Percentiles rank a stretch among this genome's conserved stretches.
These are phyloP conservation scores for Plasmodium vivax DNA, from an alignment of 169 alveolate genomes.

Conservation along the genomic window DNA sequence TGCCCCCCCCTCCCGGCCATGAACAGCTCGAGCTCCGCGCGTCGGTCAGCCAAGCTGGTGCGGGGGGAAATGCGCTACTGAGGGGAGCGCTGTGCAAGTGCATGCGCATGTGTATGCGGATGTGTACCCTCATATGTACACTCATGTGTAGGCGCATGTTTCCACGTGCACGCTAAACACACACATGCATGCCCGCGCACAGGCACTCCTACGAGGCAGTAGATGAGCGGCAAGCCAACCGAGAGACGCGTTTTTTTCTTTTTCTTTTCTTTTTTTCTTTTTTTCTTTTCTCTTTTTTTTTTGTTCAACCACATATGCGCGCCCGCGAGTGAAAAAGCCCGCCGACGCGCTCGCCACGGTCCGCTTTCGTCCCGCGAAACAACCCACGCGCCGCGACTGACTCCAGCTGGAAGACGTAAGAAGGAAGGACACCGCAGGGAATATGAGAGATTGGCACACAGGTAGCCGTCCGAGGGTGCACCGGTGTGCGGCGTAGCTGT, in stretches of 20 bases:
- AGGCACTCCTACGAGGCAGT: not conserved
- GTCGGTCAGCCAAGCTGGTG: not conserved
- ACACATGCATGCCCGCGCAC: not conserved
- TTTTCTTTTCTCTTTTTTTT: not conserved
- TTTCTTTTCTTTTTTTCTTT: too few species aligned
- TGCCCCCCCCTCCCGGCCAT: not conserved
- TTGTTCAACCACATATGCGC: not conserved
- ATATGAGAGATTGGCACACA: conserved; percentile 59
- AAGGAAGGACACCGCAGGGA: conserved; percentile 17
- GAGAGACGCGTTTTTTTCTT: not conserved
- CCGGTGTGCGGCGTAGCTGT: not conserved
- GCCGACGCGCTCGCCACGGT: not conserved
- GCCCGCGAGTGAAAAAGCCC: not conserved
- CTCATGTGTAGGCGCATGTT: not conserved
- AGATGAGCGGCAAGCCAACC: not conserved
- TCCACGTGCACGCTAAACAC: too few species aligned
- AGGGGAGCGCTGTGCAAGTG: not conserved
- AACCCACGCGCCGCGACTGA: not conserved
- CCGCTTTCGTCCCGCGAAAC: not conserved
- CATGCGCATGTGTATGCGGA: not conserved
- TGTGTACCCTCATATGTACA: not conserved
- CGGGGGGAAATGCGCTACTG: not conserved
- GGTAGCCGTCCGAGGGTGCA: not conserved
- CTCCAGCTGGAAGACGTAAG: not conserved
- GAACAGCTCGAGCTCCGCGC: not conserved